Percentiles rank a stretch among this genome's conserved stretches.
Conservation (phyloP, 2,329 filamentous ascomycete species). For the Coniochaeta ligniaria region DNA sequence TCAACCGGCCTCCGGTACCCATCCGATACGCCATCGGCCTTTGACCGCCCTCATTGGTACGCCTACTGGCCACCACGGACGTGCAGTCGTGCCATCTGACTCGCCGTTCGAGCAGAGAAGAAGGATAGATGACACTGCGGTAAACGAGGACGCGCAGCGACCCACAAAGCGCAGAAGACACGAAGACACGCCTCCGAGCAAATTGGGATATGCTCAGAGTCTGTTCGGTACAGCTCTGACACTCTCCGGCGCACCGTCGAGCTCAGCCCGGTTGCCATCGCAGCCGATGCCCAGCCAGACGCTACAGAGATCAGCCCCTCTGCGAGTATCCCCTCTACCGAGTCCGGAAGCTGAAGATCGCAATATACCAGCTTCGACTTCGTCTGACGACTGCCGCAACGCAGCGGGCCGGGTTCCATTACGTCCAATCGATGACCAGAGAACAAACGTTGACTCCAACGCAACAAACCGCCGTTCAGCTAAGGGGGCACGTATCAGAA, state of each 20-base stretch:
- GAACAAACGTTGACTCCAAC: not conserved
- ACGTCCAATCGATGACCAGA: not conserved
- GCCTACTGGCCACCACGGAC: slow-evolving; percentile 55
- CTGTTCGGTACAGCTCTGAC: slow-evolving; percentile 40
- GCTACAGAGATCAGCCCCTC: not conserved
- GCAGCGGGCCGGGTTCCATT: not conserved
- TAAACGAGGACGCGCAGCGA: slow-evolving; percentile 12
- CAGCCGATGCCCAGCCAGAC: not conserved
- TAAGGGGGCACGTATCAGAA: not conserved
- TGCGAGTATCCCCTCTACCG: not conserved
- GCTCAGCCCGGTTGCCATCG: slow-evolving; percentile 16
- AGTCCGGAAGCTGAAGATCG: not conserved
- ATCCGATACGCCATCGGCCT: slow-evolving; percentile 33
- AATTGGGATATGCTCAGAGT: slow-evolving; percentile 41
- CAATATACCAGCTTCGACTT: not conserved
- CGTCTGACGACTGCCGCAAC: not conserved
- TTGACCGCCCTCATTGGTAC: slow-evolving; percentile 58
- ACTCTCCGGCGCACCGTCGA: slow-evolving; percentile 30
- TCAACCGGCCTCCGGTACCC: slow-evolving; percentile 20
- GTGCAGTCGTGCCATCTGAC: slow-evolving; percentile 45
- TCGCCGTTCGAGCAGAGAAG: slow-evolving; percentile 61
- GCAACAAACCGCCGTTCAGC: not conserved
- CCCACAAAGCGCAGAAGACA: slow-evolving; percentile 33
- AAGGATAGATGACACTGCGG: slow-evolving; percentile 18
- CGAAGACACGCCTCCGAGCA: slow-evolving; percentile 31